Base-by-base conservation (phyloP, 116 monocot species). In the Papilionanthe hybrid region DNA sequence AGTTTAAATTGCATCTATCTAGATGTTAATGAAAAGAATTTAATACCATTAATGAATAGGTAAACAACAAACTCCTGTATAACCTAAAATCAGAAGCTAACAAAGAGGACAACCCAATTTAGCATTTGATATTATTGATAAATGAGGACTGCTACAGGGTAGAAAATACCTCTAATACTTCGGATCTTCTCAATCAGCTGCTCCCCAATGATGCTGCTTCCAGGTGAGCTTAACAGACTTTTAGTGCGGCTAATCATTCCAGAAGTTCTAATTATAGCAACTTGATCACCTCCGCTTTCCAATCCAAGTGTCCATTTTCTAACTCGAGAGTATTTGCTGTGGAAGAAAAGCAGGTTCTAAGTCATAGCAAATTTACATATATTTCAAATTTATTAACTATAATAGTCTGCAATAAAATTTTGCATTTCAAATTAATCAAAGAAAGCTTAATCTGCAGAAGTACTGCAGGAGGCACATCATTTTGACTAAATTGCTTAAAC, bases 181-280 rank as follows among this genome's bases (percentile, higher is more conserved):
- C 87, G 94, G 30, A 96, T 89, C 80, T 94, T 96, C 78, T 96
- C 94, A 74, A 96, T 96, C 50, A 96, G 77, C 78, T 94, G 84
- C 42, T 96, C 96, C 67, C 79, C 77, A 77, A 91, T 78, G 72
- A 97, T 88, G 76, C 94, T 85, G 69, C 92, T 92, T 50, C 90
- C 82, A 75, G 93, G 78, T 37, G 82, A 11, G 82, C 91, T 90
- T 71, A 97, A 79, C n/a, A 85, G 83, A 12, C 89, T 58, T 55
- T 85, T 82, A 65, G 94, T 72, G 71, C 97, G 90, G 77, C 84
- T 88, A 79, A 97, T 94, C 83, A 78, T 88, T 85, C 97, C 97
- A 53, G 94, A 91, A 48, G 94, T 91, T 86, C 97, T 89, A 60
- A 97, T 94, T 72, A 97, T 78, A 47, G 97, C 97, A 75, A 97